Evolutionary conservation across 2,329 filamentous ascomycete genomes (phyloP).

Genomic region (Fusarium dlaminii): DNA sequence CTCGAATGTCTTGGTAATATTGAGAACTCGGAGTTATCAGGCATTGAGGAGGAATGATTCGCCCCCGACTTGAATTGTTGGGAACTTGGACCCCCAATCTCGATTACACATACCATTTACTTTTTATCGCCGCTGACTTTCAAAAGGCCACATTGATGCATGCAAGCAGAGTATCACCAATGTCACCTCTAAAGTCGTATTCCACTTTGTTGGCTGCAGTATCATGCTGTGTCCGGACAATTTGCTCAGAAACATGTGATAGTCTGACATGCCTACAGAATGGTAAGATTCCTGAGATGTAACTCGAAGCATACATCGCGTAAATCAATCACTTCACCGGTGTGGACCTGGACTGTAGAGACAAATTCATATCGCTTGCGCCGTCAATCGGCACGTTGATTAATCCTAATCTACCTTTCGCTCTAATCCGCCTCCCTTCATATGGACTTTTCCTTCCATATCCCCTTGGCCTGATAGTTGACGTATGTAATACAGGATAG

Average conservation of each 20-base stretch:
- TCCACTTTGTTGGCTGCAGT: neutral
- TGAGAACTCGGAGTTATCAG: neutral
- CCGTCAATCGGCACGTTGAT: constrained; percentile 21
- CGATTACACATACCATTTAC: neutral
- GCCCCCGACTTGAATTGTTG: neutral
- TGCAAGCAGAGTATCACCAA: neutral
- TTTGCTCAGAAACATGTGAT: neutral
- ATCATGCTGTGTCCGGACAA: neutral
- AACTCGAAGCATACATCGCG: neutral
- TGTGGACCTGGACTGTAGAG: neutral
- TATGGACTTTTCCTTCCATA: constrained; percentile 27
- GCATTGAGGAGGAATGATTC: neutral
- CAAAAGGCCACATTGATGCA: neutral
- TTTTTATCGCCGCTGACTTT: neutral
- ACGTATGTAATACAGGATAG: constrained; percentile 38
- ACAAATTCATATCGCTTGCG: constrained; percentile 1
- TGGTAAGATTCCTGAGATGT: neutral
- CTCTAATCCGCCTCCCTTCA: neutral
- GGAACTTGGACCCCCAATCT: neutral
- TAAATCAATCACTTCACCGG: neutral
- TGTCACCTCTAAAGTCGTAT: neutral
- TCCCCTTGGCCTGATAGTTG: constrained; percentile 9
- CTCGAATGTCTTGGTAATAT: neutral
- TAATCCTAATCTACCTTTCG: constrained; percentile 31
- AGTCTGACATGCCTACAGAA: neutral